phyloP scores from a whole-genome alignment of 2,329 filamentous ascomycete genomes.

The Monilinia aucupariae region DNA sequence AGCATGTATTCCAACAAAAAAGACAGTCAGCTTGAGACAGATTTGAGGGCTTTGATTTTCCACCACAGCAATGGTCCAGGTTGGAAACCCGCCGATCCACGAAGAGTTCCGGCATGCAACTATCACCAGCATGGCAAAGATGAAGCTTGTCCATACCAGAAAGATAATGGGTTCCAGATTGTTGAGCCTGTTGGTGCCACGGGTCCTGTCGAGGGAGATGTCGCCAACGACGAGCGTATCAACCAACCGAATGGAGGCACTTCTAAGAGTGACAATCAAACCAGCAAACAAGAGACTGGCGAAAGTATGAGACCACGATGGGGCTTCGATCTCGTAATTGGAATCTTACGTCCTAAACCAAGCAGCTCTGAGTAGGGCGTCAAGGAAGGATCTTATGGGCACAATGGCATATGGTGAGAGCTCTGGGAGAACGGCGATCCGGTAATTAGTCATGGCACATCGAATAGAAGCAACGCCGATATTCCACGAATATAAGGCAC shows the following conservation, averaged over 20 bases:
- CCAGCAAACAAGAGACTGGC: not conserved
- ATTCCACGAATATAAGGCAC: no score
- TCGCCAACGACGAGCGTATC: no score
- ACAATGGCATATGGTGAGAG: no score
- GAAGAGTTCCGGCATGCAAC: not conserved
- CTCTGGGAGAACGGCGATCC: no score
- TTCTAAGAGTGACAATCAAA: not conserved
- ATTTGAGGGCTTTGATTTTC: not conserved
- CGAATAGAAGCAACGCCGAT: no score
- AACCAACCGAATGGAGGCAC: not conserved
- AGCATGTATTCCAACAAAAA: no score
- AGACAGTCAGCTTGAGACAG: not conserved
- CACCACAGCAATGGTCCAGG: no score
- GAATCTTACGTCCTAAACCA: not conserved
- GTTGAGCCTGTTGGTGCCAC: not conserved
- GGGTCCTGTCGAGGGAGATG: no score
- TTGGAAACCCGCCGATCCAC: not conserved
- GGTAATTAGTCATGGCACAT: no score
- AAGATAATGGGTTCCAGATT: not conserved
- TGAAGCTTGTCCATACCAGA: not conserved
- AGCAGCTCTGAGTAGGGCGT: not conserved
- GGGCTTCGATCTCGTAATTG: not conserved
- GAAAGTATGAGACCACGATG: not conserved
- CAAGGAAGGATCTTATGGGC: no score
- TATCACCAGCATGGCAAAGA: not conserved